Percentiles rank a stretch among this genome's conserved stretches.
phyloP scores from a whole-genome alignment of 192 early-diverging fungal species.

The Mortierella alpina region DNA sequence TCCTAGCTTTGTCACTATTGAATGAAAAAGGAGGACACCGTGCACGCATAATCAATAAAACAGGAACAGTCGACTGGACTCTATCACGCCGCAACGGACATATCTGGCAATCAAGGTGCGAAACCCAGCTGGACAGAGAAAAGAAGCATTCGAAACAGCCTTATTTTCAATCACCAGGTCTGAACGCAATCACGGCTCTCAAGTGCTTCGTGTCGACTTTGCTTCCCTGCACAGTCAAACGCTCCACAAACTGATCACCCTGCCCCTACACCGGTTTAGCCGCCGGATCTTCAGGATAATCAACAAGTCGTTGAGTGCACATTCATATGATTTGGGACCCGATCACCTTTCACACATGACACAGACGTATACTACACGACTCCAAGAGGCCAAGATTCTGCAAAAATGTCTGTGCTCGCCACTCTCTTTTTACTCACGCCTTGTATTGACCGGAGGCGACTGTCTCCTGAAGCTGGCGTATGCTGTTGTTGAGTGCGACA shows the following conservation, averaged over 20 bases:
- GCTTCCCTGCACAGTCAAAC: no score
- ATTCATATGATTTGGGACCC: neutral
- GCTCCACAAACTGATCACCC: no score
- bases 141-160: neutral
- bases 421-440: constrained; percentile 15
- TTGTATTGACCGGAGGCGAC: neutral
- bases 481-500: constrained; percentile 26
- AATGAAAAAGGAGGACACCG: neutral
- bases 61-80: neutral
- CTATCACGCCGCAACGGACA: neutral
- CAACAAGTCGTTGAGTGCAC: no score
- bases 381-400: neutral
- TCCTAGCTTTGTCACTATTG: constrained; percentile 29
- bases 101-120: no score
- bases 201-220: no score
- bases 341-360: neutral
- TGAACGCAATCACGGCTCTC: no score
- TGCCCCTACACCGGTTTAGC: no score
- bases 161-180: no score
- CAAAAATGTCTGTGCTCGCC: neutral
- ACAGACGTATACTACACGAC: neutral
- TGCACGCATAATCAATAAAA: neutral
- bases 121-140: no score
- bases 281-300: no score
- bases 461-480: constrained; percentile 35